Evolutionary conservation across 208 protist species (phyloP).

Genomic region (Leptomonas seymouri): DNA sequence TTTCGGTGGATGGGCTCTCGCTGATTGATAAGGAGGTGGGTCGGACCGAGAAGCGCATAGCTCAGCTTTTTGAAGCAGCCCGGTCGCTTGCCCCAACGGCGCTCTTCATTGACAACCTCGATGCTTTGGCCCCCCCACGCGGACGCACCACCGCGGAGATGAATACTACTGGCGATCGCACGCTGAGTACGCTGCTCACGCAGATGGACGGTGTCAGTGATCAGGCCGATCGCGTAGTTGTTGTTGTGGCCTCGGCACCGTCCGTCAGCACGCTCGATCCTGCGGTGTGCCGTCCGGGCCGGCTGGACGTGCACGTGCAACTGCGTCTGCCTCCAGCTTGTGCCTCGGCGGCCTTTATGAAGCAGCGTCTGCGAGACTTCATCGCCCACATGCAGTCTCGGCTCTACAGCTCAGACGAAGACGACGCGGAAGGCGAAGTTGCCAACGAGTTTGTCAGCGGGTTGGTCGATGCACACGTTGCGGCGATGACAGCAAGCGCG

Average conservation of each 20-base stretch:
- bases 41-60: constrained; percentile 87
- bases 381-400: background rate
- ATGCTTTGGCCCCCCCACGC: constrained; percentile 86
- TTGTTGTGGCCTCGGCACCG: constrained; percentile 86
- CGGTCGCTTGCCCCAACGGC: constrained; percentile 70
- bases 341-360: constrained; percentile 22
- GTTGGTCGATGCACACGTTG: background rate
- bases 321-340: constrained; percentile 33
- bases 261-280: constrained; percentile 67
- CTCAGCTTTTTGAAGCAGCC: constrained; percentile 74
- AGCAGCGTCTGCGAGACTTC: constrained; percentile 23
- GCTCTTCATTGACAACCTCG: constrained; percentile 93
- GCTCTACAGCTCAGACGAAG: background rate
- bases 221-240: constrained; percentile 41
- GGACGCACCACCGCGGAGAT: constrained; percentile 48
- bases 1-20: constrained; percentile 74
- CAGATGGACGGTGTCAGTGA: constrained; percentile 90
- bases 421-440: background rate
- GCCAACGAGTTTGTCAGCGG: background rate
- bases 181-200: constrained; percentile 89
- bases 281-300: constrained; percentile 82
- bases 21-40: constrained; percentile 91
- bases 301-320: constrained; percentile 84
- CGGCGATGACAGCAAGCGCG: background rate
- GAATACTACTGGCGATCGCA: constrained; percentile 78